Conservation (phyloP, 2,329 filamentous ascomycete species). For the Diaporthe sp. region DNA sequence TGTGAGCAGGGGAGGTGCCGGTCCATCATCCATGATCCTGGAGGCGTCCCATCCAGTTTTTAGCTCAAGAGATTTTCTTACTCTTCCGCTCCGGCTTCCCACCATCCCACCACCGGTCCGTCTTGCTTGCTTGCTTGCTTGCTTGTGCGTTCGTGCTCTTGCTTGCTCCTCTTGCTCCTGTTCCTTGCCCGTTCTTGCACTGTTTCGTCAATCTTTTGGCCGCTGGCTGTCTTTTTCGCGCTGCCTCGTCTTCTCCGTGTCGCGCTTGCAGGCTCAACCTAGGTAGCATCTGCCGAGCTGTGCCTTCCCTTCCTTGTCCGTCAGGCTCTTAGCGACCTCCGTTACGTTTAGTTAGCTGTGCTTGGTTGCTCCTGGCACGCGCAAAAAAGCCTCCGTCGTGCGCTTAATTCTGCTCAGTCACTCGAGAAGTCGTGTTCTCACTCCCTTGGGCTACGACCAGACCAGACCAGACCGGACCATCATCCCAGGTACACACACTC, state of each 20-base stretch:
- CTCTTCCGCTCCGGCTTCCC: conserved; percentile 27
- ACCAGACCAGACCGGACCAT: conserved; percentile 18
- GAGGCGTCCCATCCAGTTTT: conserved; percentile 34
- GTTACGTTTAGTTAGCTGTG: conserved; percentile 37
- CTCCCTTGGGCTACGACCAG: conserved; percentile 32
- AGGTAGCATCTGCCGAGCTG: conserved; percentile 33
- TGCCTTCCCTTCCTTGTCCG: conserved; percentile 35
- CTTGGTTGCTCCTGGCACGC: conserved; percentile 33
- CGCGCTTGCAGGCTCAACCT: conserved; percentile 28
- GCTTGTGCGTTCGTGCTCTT: neutral
- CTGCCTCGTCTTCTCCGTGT: conserved; percentile 3
- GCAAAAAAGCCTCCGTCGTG: conserved; percentile 31
- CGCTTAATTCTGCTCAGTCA: conserved; percentile 27
- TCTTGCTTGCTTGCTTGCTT: conserved; percentile 16
- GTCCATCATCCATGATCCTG: conserved; percentile 26
- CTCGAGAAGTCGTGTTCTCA: conserved; percentile 21
- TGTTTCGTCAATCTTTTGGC: conserved; percentile 28
- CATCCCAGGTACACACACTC: conserved; percentile 25
- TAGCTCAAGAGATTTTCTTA: conserved; percentile 38
- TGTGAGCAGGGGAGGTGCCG: neutral
- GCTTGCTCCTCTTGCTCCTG: conserved; percentile 5
- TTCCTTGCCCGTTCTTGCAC: conserved; percentile 16
- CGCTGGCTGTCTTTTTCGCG: conserved; percentile 29
- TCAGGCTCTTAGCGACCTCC: conserved; percentile 27
- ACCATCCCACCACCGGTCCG: conserved; percentile 30